Percentiles rank a stretch among this genome's conserved stretches.
Evolutionary conservation across 371 early-diverging fungal species (phyloP).

Genomic region (Saksenaea vasiformis): DNA sequence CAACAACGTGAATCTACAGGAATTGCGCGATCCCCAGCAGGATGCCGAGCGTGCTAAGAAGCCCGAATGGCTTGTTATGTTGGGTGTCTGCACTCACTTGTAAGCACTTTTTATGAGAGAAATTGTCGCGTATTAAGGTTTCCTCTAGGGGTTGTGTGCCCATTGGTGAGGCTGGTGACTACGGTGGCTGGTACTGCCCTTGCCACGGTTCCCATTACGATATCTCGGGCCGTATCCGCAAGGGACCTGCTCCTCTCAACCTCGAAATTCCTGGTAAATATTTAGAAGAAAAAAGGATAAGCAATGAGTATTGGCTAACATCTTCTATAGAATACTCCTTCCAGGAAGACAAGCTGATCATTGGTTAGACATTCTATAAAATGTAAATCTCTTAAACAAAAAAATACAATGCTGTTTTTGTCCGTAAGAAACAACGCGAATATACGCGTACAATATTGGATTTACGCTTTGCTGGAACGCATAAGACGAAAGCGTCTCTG

Average conservation of each 20-base stretch:
- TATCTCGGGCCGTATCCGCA: constrained; percentile 94
- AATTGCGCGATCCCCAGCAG: constrained; percentile 89
- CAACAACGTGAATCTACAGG: constrained; percentile 72
- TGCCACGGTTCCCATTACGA: constrained; percentile 99
- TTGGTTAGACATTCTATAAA: constrained; percentile 43
- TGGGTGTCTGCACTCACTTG: constrained; percentile 98
- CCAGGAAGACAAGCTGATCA: constrained; percentile 49
- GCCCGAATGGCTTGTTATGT: constrained; percentile 97
- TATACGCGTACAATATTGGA: no score
- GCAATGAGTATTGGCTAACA: neutral
- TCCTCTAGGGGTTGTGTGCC: constrained; percentile 90
- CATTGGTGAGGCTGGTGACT: constrained; percentile 97
- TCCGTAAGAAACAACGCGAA: neutral
- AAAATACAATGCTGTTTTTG: constrained; percentile 10
- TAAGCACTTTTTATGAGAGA: constrained; percentile 24
- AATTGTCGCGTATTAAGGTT: neutral
- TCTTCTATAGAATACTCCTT: constrained; percentile 45
- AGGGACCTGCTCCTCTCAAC: constrained; percentile 98
- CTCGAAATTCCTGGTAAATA: constrained; percentile 87
- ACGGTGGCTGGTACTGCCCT: constrained; percentile 98
- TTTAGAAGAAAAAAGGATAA: neutral
- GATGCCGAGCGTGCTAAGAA: constrained; percentile 91
- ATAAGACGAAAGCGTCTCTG: no score
- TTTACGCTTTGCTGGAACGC: no score
- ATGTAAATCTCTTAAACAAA: constrained; percentile 9